Percentiles rank a stretch among this genome's conserved stretches.
These are phyloP conservation scores for Sclerotinia subarctica DNA, from an alignment of 2,329 filamentous ascomycete genomes.

Conservation along the genomic window DNA sequence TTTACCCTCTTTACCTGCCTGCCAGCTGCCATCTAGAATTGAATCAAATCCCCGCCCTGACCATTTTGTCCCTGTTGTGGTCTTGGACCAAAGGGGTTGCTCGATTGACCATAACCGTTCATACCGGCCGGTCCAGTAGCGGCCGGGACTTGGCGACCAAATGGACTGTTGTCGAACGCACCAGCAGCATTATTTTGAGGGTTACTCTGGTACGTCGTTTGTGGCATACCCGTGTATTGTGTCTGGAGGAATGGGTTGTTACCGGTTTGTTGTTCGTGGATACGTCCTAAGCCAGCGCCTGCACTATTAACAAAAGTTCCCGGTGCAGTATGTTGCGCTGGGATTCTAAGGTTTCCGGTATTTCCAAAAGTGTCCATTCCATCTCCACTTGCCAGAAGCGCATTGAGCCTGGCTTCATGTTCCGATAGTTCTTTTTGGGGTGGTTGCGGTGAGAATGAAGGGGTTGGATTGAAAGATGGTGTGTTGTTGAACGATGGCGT, in stretches of 20 bases:
- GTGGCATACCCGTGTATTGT: constrained; percentile 77
- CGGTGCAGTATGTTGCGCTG: constrained; percentile 92
- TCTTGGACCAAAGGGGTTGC: constrained; percentile 57
- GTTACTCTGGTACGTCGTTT: constrained; percentile 51
- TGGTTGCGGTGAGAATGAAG: constrained; percentile 46
- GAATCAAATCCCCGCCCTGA: constrained; percentile 36
- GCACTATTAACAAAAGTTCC: constrained; percentile 97
- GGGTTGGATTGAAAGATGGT: constrained; percentile 46
- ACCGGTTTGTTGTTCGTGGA: constrained; percentile 59
- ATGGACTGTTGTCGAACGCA: constrained; percentile 29
- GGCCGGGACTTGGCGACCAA: constrained; percentile 48
- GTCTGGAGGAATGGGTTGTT: constrained; percentile 86
- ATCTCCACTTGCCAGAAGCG: constrained; percentile 80
- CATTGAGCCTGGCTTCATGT: constrained; percentile 76
- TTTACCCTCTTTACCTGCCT: not conserved
- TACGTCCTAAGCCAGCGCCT: constrained; percentile 69
- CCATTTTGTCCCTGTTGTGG: constrained; percentile 49
- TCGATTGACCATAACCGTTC: constrained; percentile 40
- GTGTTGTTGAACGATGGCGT: constrained; percentile 50
- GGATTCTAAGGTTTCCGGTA: constrained; percentile 91
- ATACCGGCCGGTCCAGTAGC: constrained; percentile 56
- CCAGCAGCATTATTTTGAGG: constrained; percentile 39
- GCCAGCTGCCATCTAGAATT: constrained; percentile 31
- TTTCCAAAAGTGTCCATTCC: constrained; percentile 98
- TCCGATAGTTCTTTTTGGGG: constrained; percentile 55